Conservation (phyloP, 352 stramenopile genomes). For the Thraustotheca clavata region DNA sequence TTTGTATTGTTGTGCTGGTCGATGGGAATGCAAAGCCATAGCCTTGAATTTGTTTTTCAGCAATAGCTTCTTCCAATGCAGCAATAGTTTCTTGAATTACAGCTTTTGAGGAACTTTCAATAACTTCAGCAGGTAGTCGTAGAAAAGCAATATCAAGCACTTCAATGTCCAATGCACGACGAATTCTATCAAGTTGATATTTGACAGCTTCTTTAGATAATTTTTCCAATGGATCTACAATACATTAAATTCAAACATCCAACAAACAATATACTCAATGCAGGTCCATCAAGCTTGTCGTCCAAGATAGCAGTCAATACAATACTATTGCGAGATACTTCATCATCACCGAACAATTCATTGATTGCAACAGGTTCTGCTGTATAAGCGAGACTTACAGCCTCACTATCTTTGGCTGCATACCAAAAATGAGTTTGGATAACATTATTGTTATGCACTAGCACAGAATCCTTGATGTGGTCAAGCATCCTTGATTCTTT, state of each 20-base stretch:
- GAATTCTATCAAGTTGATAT: constrained; percentile 39
- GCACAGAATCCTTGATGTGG: constrained; percentile 6
- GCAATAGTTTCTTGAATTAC: constrained; percentile 37
- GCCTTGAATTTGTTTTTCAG: constrained; percentile 12
- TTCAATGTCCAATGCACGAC: constrained; percentile 46
- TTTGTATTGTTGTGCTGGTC: background rate
- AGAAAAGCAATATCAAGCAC: constrained; percentile 31
- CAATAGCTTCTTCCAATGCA: background rate
- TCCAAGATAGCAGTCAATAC: constrained; percentile 51
- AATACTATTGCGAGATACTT: constrained; percentile 49
- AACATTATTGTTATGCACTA: constrained; percentile 8
- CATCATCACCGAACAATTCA: constrained; percentile 48
- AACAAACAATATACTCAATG: background rate
- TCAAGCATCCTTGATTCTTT: constrained; percentile 12
- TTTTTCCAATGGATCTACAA: constrained; percentile 29
- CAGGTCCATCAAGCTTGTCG: constrained; percentile 29
- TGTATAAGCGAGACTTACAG: background rate
- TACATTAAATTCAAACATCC: background rate
- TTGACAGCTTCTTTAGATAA: constrained; percentile 35
- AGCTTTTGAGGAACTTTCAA: constrained; percentile 49
- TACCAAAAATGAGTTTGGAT: constrained; percentile 19
- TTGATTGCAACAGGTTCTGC: constrained; percentile 23
- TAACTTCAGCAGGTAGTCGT: background rate
- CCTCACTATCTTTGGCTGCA: background rate
- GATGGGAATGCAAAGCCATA: constrained; percentile 22